phyloP scores from a whole-genome alignment of 805 yeast species.

The Torulaspora indica region DNA sequence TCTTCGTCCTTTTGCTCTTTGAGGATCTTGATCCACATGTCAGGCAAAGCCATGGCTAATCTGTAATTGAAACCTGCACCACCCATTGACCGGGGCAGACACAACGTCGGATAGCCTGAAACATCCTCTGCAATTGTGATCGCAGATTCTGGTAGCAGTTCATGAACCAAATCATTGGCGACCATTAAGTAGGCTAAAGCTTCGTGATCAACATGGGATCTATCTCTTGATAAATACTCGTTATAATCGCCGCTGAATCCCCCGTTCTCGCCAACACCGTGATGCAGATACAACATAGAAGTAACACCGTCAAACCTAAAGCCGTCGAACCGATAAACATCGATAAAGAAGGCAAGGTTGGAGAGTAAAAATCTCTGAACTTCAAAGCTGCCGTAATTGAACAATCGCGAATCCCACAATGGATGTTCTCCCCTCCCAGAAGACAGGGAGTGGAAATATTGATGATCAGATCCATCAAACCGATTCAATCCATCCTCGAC shows the following conservation, averaged over 20 bases:
- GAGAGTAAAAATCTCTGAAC: conserved; percentile 81
- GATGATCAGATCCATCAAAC: conserved; percentile 94
- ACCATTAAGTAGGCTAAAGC: conserved; percentile 83
- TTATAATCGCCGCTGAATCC: conserved; percentile 90
- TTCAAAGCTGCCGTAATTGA: conserved; percentile 88
- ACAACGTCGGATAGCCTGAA: conserved; percentile 93
- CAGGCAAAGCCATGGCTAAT: conserved; percentile 95
- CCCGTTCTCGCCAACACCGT: conserved; percentile 78
- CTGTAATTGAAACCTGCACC: conserved; percentile 95
- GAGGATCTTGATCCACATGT: conserved; percentile 95
- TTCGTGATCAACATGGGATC: conserved; percentile 75
- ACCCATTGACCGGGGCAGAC: conserved; percentile 66
- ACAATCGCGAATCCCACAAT: conserved; percentile 93
- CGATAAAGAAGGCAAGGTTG: conserved; percentile 77
- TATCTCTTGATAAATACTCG: conserved; percentile 71
- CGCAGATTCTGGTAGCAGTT: conserved; percentile 49
- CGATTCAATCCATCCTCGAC: conserved; percentile 88
- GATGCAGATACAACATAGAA: conserved; percentile 85
- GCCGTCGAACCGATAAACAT: conserved; percentile 85
- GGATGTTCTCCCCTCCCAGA: conserved; percentile 88
- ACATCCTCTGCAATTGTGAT: conserved; percentile 94
- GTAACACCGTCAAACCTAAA: conserved; percentile 97
- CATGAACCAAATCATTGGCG: conserved; percentile 73
- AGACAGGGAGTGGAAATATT: conserved; percentile 71
- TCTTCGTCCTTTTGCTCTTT: conserved; percentile 82